These are phyloP conservation scores for Liriodendron chinense DNA, from an alignment of 164 flowering plant species.

Conservation along the genomic window DNA sequence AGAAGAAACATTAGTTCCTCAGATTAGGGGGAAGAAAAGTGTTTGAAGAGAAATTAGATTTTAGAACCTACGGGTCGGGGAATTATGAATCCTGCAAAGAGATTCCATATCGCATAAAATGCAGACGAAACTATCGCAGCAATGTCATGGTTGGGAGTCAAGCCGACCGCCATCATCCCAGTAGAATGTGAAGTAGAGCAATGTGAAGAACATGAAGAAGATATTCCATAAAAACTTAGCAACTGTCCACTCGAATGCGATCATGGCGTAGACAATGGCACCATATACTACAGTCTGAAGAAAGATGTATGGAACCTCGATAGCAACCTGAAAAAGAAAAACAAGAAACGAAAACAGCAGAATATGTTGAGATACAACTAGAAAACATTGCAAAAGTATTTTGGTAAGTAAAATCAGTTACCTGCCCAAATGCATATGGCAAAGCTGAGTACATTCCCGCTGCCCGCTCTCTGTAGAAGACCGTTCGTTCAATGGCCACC, in stretches of 20 bases:
- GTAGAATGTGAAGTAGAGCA: conserved; percentile 28
- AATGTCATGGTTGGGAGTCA: conserved; percentile 26
- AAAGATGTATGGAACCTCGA: conserved; percentile 55
- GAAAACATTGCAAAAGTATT: neutral
- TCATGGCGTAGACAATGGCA: conserved; percentile 41
- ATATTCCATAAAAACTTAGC: conserved; percentile 29
- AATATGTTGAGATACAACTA: neutral
- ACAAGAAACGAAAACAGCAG: conserved; percentile 29
- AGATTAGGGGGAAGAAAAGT: neutral
- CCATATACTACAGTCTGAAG: conserved; percentile 29
- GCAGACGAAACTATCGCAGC: conserved; percentile 30
- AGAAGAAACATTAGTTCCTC: neutral
- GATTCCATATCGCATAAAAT: conserved; percentile 28
- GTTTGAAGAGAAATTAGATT: neutral
- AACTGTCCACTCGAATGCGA: conserved; percentile 32
- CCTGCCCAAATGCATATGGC: conserved; percentile 44
- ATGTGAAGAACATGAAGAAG: conserved; percentile 30
- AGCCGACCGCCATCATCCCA: conserved; percentile 32
- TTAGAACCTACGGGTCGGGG: conserved; percentile 29
- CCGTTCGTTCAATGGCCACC: conserved; percentile 36
- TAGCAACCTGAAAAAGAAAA: conserved; percentile 23
- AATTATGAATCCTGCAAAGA: conserved; percentile 33
- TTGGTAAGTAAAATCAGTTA: conserved; percentile 6
- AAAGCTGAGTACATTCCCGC: conserved; percentile 48
- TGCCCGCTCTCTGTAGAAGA: conserved; percentile 41